Base-by-base conservation (phyloP, 495 filamentous ascomycete genomes). In the Cryomyces minteri region DNA sequence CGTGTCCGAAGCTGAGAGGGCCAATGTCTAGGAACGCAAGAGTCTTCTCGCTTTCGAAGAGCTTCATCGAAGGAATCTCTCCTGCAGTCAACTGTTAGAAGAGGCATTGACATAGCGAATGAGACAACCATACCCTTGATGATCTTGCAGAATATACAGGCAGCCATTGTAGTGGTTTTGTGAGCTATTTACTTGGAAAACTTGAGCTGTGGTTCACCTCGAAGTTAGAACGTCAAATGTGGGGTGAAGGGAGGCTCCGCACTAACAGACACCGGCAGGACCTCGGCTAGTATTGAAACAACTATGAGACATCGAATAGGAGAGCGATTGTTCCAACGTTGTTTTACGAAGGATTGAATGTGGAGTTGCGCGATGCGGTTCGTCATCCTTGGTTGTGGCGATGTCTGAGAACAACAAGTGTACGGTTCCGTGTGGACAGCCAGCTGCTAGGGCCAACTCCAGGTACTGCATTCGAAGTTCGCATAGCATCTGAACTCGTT, bases 141-240 rank as follows among this genome's bases (percentile, higher is more conserved):
- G 60, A 98, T 96, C 58, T 82, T 93, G 74, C 90, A 98, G 70
- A 98, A 98, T 61, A 96, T 88, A 56, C 90, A 98, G 39, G 83
- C 73, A 18, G 79, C 70, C 64, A 61, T 63, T 48, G 30, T 51
- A 47, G 41, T 48, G 43, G 29, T 3, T 8, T 33, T 14, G 30
- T 36, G 12, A 32, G 11, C 34, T 43, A 4, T 9, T 37, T 37
- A 1, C 34, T 9, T 9, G 34, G 4, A 4, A 38, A 38, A 38
- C 9, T 14, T 38, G 12, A 38, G 12, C n/a, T n/a, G n/a, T n/a
- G n/a, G 9, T 38, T 38, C 34, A n/a, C n/a, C n/a, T n/a, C n/a
- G n/a, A n/a, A 98, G n/a, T n/a, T n/a, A n/a, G 34, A 14, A 38
- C 12, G 1, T 38, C 34, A 2, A 14, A 38, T 38, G 34, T 38